Percentiles rank a stretch among this genome's conserved stretches.
phyloP scores from a whole-genome alignment of 805 yeast species.

The Lipomyces mesembrius region DNA sequence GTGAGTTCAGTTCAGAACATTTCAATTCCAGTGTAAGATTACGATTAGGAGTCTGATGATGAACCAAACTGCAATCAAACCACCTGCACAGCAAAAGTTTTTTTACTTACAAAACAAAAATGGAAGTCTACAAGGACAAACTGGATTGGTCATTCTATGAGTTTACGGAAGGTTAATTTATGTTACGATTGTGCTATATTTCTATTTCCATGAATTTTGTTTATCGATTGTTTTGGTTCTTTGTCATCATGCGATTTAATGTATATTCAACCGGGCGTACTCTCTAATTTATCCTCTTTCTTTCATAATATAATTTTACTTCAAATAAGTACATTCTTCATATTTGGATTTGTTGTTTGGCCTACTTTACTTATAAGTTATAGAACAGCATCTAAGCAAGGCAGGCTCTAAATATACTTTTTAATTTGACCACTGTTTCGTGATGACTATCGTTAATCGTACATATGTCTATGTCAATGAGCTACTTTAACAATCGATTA shows the following conservation, averaged over 20 bases:
- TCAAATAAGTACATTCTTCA: background rate
- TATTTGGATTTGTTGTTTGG: background rate
- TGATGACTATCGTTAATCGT: background rate
- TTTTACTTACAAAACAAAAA: background rate
- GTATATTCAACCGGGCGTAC: no score
- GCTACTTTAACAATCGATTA: background rate
- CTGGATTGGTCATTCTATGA: conserved; percentile 1
- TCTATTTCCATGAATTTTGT: no score
- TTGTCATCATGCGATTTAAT: background rate
- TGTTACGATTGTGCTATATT: background rate
- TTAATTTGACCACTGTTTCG: background rate
- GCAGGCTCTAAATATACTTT: background rate
- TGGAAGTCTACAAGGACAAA: background rate
- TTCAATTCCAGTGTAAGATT: conserved; percentile 1
- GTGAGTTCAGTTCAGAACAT: conserved; percentile 19
- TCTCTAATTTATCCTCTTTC: background rate
- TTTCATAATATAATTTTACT: background rate
- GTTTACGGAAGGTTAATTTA: background rate
- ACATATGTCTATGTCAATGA: background rate
- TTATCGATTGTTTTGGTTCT: background rate
- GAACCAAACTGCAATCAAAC: background rate
- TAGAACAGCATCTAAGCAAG: background rate
- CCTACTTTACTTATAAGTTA: background rate
- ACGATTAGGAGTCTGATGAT: background rate
- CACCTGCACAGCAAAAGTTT: background rate